phyloP scores from a whole-genome alignment of 1,139 yeast species.

The Saccharomyces hybrid region DNA sequence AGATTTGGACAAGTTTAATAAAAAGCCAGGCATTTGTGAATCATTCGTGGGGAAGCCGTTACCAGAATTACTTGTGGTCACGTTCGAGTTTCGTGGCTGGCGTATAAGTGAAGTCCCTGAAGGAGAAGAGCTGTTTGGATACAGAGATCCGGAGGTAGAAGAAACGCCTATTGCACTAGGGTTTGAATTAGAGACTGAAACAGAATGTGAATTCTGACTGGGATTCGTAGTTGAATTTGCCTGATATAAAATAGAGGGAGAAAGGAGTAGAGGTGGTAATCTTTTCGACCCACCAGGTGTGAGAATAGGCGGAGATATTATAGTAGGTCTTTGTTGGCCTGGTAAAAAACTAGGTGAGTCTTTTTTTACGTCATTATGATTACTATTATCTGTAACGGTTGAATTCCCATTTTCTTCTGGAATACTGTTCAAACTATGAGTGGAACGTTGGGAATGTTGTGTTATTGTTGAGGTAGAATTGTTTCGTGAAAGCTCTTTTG shows the following conservation, averaged over 20 bases:
- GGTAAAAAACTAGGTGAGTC: constrained; percentile 8
- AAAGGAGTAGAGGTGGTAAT: constrained; percentile 44
- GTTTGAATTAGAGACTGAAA: background rate
- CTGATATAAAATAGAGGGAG: constrained; percentile 29
- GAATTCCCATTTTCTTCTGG: background rate
- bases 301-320: constrained; percentile 43
- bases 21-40: constrained; percentile 15
- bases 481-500: background rate
- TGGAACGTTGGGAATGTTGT: background rate
- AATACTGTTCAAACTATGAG: background rate
- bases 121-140: background rate
- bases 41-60: constrained; percentile 1
- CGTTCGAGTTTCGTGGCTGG: background rate
- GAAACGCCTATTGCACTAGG: constrained; percentile 16
- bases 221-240: constrained; percentile 30
- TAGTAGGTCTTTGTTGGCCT: constrained; percentile 17
- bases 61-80: background rate
- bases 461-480: background rate
- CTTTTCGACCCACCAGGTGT: constrained; percentile 55
- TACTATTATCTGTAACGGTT: constrained; percentile 2
- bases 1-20: constrained; percentile 37
- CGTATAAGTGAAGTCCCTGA: background rate
- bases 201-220: background rate
- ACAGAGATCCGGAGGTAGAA: constrained; percentile 10
- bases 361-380: constrained; percentile 12